These are phyloP conservation scores for Ottelia alismoides DNA, from an alignment of 106 monocot species.

Conservation along the genomic window DNA sequence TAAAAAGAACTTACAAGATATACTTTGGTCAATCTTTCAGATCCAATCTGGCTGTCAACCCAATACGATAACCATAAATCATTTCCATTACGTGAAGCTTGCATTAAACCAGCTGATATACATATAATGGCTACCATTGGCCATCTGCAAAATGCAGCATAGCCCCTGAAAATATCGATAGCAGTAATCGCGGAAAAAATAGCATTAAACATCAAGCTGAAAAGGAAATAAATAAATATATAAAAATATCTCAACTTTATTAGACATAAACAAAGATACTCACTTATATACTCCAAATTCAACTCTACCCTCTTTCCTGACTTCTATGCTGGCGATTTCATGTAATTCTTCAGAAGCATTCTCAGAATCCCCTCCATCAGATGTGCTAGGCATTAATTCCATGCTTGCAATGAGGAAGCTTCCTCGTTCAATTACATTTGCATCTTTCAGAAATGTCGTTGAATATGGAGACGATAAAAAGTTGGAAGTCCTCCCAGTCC, in stretches of 20 bases:
- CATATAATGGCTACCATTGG: constrained; percentile 47
- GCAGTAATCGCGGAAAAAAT: no score
- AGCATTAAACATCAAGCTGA: no score
- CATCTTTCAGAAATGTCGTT: constrained; percentile 18
- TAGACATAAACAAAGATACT: constrained; percentile 11
- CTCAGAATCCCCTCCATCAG: constrained; percentile 13
- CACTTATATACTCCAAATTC: constrained; percentile 79
- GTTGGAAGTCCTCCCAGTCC: constrained; percentile 43
- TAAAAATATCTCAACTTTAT: not conserved
- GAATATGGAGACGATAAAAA: constrained; percentile 50
- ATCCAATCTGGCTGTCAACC: constrained; percentile 63
- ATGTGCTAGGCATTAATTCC: constrained; percentile 17
- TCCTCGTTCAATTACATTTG: constrained; percentile 12
- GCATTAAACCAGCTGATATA: constrained; percentile 75
- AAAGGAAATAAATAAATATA: no score
- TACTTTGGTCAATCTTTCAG: constrained; percentile 31
- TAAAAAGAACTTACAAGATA: constrained; percentile 70
- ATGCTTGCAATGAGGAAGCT: no score
- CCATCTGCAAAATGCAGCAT: constrained; percentile 55
- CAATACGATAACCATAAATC: constrained; percentile 96
- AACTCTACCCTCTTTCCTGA: constrained; percentile 75
- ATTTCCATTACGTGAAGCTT: constrained; percentile 96
- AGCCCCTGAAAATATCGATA: constrained; percentile 65
- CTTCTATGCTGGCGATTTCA: constrained; percentile 28
- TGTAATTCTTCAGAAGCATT: constrained; percentile 28